Percentiles rank a stretch among this genome's conserved stretches.
These are phyloP conservation scores for Podospora pseudopauciseta DNA, from an alignment of 495 filamentous ascomycete genomes.

Conservation along the genomic window DNA sequence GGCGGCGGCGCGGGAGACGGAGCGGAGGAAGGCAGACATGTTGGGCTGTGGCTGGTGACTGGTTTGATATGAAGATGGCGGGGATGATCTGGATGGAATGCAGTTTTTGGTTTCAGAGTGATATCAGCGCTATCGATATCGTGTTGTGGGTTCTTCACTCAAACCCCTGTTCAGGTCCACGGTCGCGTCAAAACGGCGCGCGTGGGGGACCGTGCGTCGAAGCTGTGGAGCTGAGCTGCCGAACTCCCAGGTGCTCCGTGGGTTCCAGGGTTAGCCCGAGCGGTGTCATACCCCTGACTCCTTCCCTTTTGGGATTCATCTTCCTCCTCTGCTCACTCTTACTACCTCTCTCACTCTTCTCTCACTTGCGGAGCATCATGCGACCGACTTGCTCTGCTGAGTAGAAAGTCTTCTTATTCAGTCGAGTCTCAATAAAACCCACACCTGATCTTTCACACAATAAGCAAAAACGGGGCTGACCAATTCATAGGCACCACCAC, in stretches of 20 bases:
- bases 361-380: background rate
- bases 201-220: background rate
- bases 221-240: background rate
- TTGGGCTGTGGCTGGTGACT: slow-evolving; percentile 9
- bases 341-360: background rate
- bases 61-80: background rate
- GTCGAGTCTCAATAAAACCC: background rate
- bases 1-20: slow-evolving; percentile 35
- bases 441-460: background rate
- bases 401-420: background rate
- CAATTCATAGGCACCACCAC: background rate
- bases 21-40: slow-evolving; percentile 45
- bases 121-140: background rate
- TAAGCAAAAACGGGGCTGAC: background rate
- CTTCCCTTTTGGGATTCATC: no score
- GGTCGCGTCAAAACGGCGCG: background rate
- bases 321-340: background rate
- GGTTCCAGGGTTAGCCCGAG: background rate
- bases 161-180: background rate
- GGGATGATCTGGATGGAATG: background rate
- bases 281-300: no score
- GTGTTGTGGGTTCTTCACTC: background rate
- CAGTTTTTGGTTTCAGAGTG: background rate
- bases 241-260: background rate
- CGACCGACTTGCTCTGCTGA: background rate